phyloP scores from a whole-genome alignment of 1,284 basidiomycete species.

The Filobasidium uniguttulatum region DNA sequence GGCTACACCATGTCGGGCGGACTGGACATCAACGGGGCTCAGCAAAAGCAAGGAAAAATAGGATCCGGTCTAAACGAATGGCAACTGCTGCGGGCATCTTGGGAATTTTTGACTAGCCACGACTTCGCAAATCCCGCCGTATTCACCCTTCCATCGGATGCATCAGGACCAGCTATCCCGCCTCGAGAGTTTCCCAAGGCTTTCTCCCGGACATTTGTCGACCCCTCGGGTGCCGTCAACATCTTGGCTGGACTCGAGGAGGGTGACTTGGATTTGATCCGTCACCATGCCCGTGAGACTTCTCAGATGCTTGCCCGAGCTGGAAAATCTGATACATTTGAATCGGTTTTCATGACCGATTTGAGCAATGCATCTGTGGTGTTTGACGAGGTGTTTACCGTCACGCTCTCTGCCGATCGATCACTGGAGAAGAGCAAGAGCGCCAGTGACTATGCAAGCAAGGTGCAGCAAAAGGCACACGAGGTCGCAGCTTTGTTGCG shows the following conservation, averaged over 20 bases:
- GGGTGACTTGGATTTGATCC: constrained; percentile 38
- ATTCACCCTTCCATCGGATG: background rate
- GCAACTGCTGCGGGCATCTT: constrained; percentile 31
- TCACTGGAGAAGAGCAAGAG: background rate
- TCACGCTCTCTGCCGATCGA: background rate
- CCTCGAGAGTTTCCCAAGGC: constrained; percentile 26
- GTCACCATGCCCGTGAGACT: constrained; percentile 58
- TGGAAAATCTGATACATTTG: constrained; percentile 39
- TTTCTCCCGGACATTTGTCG: constrained; percentile 51
- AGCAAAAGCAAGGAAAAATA: constrained; percentile 34
- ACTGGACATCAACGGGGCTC: constrained; percentile 22
- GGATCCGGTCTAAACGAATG: constrained; percentile 41
- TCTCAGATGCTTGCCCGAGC: constrained; percentile 43
- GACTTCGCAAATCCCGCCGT: constrained; percentile 3
- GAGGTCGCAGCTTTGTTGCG: constrained; percentile 45
- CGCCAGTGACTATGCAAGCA: background rate
- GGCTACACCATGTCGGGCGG: constrained; percentile 59
- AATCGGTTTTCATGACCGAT: constrained; percentile 33
- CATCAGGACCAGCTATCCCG: constrained; percentile 20
- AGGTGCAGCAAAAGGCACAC: background rate
- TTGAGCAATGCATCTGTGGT: constrained; percentile 44
- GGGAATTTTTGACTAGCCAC: constrained; percentile 25
- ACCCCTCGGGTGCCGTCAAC: constrained; percentile 66
- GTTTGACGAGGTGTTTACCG: constrained; percentile 55
- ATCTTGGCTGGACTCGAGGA: constrained; percentile 61